Conservation (phyloP, 495 filamentous ascomycete species). For the Viridothelium virens region DNA sequence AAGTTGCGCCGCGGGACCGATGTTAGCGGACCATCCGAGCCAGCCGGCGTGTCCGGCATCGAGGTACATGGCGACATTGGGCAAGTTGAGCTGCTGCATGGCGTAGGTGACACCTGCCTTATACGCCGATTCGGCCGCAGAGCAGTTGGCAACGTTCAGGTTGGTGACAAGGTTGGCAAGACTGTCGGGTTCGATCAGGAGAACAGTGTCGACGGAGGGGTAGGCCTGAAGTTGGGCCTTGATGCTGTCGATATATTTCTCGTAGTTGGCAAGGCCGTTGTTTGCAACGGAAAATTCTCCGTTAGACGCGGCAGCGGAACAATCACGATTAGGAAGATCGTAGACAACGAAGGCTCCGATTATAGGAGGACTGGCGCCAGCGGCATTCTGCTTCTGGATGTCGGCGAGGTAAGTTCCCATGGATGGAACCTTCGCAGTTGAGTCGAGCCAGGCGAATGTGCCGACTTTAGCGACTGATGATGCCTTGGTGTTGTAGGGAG, state of each 20-base stretch:
- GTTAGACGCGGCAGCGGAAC: conserved; percentile 68
- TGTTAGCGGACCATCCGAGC: conserved; percentile 77
- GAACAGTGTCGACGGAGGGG: conserved; percentile 46
- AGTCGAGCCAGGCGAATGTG: conserved; percentile 64
- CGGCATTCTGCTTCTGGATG: conserved; percentile 48
- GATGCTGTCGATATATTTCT: conserved; percentile 66
- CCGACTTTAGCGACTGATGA: conserved; percentile 54
- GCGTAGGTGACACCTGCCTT: conserved; percentile 65
- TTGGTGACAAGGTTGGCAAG: conserved; percentile 79
- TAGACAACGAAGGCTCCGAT: conserved; percentile 52
- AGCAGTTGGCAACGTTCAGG: conserved; percentile 53
- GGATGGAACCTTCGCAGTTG: conserved; percentile 51
- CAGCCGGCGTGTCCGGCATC: conserved; percentile 77
- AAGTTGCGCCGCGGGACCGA: conserved; percentile 60
- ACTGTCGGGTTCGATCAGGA: conserved; percentile 68
- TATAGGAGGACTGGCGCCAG: conserved; percentile 41
- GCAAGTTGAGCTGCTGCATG: conserved; percentile 59
- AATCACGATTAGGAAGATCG: conserved; percentile 71
- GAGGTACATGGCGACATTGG: conserved; percentile 76
- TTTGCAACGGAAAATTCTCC: conserved; percentile 62
- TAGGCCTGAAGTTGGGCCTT: conserved; percentile 47
- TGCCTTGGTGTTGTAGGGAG: conserved; percentile 40
- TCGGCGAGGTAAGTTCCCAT: conserved; percentile 50
- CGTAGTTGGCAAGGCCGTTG: conserved; percentile 53
- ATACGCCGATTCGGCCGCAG: conserved; percentile 55